These are phyloP conservation scores for Plasmodium cynomolgi DNA, from an alignment of 169 alveolate genomes.

Conservation along the genomic window DNA sequence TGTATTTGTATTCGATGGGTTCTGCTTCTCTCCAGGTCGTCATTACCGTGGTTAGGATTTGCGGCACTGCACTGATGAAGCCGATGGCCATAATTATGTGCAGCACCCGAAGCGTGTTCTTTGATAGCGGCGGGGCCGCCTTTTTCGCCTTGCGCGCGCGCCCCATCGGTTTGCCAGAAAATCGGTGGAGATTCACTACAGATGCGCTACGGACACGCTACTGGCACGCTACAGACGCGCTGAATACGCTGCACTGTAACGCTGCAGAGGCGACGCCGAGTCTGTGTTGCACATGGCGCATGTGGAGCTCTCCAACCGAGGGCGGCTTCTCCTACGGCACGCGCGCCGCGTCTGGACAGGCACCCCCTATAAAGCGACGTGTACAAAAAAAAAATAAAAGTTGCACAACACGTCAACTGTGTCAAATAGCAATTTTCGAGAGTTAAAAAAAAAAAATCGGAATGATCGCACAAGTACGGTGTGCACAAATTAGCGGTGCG, in stretches of 20 bases:
- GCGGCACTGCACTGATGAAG: slow-evolving; percentile 55
- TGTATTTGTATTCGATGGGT: slow-evolving; percentile 52
- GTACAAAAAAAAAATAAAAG: background rate
- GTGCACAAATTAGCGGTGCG: background rate
- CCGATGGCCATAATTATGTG: slow-evolving; percentile 54
- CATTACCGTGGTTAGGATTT: slow-evolving; percentile 57
- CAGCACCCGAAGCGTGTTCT: slow-evolving; percentile 18
- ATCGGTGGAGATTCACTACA: background rate
- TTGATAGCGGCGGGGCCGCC: slow-evolving; percentile 7
- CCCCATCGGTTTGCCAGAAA: background rate
- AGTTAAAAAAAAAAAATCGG: background rate
- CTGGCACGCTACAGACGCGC: background rate
- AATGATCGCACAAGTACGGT: background rate
- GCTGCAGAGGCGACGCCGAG: background rate
- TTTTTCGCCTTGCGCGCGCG: slow-evolving; percentile 11
- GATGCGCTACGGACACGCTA: background rate
- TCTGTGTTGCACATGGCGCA: background rate
- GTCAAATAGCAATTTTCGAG: background rate
- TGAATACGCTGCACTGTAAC: background rate
- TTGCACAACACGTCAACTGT: background rate
- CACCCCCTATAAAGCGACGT: background rate
- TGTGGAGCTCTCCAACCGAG: background rate
- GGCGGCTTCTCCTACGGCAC: background rate
- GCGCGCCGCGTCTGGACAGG: background rate
- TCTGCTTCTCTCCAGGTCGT: slow-evolving; percentile 68